A percentile compares a stretch with the other conserved stretches of the same genome.
These are phyloP conservation scores for Colletotrichum caudatum DNA, from an alignment of 2,329 filamentous ascomycete species.

Conservation along the genomic window DNA sequence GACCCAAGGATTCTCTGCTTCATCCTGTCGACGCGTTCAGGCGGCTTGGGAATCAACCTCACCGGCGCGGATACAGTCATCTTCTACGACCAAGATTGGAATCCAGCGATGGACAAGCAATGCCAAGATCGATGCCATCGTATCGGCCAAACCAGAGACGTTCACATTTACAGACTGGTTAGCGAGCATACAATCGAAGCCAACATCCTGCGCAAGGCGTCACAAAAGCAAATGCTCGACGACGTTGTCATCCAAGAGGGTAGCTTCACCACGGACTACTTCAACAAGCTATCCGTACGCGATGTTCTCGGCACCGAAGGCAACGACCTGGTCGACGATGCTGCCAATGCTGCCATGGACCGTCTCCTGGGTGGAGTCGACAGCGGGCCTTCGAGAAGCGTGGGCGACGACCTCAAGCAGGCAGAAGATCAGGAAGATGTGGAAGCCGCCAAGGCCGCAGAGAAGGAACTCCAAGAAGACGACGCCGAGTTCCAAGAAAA, in stretches of 20 bases:
- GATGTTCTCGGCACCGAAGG: conserved; percentile 73
- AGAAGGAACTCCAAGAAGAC: conserved; percentile 89
- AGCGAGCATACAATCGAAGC: conserved; percentile 97
- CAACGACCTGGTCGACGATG: conserved; percentile 69
- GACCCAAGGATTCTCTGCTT: conserved; percentile 93
- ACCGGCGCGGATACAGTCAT: conserved; percentile 98
- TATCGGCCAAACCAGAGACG: conserved; percentile 96
- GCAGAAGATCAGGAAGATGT: conserved; percentile 95
- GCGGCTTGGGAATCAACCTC: conserved; percentile 94
- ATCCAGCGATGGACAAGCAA: conserved; percentile 99
- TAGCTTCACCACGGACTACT: conserved; percentile 96
- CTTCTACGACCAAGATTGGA: conserved; percentile 99
- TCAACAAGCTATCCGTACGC: conserved; percentile 81
- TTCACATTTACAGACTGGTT: conserved; percentile 96
- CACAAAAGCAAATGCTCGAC: conserved; percentile 97
- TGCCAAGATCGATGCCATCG: conserved; percentile 98
- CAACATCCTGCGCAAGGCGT: conserved; percentile 95
- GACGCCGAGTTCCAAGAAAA: conserved; percentile 86
- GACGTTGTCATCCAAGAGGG: conserved; percentile 99
- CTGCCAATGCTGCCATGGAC: conserved; percentile 86
- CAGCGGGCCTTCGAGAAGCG: conserved; percentile 70
- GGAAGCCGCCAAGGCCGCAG: conserved; percentile 85
- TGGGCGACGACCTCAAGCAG: conserved; percentile 82
- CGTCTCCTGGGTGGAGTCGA: conserved; percentile 79
- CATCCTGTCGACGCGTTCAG: conserved; percentile 93